These are phyloP conservation scores for Mollisiaceae sp. DNA, from an alignment of 2,329 filamentous ascomycete genomes.

Conservation along the genomic window DNA sequence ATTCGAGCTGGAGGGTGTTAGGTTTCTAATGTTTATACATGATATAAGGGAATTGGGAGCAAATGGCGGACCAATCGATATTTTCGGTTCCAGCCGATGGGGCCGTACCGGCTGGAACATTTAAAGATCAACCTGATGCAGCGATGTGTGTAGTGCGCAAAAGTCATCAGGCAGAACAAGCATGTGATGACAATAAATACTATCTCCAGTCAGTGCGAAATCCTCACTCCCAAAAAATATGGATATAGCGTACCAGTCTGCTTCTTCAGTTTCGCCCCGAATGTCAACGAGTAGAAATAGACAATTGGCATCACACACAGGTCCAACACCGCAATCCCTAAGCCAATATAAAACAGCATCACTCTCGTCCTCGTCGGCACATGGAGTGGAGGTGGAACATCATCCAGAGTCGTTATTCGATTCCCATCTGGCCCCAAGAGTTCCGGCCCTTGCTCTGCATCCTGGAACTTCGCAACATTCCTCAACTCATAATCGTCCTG, in stretches of 20 bases:
- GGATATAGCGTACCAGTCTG: neutral
- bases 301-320: slow-evolving; percentile 9
- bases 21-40: neutral
- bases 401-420: neutral
- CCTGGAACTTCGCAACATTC: neutral
- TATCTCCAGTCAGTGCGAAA: neutral
- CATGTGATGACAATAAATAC: slow-evolving; percentile 17
- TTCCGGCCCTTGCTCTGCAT: slow-evolving; percentile 1
- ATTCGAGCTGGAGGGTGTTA: slow-evolving; percentile 19
- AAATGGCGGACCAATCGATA: neutral
- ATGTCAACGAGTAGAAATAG: slow-evolving; percentile 13
- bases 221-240: neutral
- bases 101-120: slow-evolving; percentile 14
- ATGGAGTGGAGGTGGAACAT: neutral
- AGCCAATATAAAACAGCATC: neutral
- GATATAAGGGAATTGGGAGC: neutral
- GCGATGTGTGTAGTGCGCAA: slow-evolving; percentile 20
- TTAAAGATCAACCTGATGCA: slow-evolving; percentile 15
- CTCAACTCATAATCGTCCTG: slow-evolving; percentile 14
- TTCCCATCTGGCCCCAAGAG: neutral
- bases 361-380: slow-evolving; percentile 3
- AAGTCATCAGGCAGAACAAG: slow-evolving; percentile 20
- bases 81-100: slow-evolving; percentile 18
- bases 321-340: slow-evolving; percentile 1
- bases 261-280: slow-evolving; percentile 1